Base-by-base conservation (phyloP, 768 basidiomycete genomes). In the Xerocomus brunneocitrinus region DNA sequence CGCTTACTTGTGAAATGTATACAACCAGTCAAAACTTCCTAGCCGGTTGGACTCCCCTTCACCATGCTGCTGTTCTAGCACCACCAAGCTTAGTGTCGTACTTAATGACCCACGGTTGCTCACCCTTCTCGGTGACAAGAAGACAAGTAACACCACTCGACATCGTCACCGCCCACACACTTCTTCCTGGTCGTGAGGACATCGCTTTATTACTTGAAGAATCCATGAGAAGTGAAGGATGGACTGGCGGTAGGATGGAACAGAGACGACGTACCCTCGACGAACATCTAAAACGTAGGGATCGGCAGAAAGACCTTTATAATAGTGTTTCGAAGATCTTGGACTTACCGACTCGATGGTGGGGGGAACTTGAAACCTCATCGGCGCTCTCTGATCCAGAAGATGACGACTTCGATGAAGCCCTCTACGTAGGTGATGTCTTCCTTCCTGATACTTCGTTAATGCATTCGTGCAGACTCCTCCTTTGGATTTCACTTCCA, bases 1-100 rank as follows among this genome's bases (percentile, higher is more conserved):
- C 39, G 40, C 51, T 57, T 31, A 22, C 38, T 41, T 4, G 27
- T 47, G 12, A 28, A 52, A 30, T 30, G n/a, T 30, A 24, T 51
- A 22, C 31, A 35, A 40, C 49, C 52, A 35, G 28, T 58, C 53
- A 56, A 39, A 39, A 4, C 42, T 44, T 56, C 43, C 53, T 61
- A 97, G 94, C 82, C 55, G 95, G 95, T 32, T 98, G 97, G 97
- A 93, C 91, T 9, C 85, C 95, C 3, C 76, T 99, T 12, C 95
- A 98, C 63, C 87, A 95, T 72, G 92, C 95, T 8, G 89, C 89
- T 8, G 72, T 98, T 48, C 74, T 91, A 35, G 84, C 91, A 12
- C 93, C 95, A 31, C 90, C 95, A 3, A 94, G 94, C 3, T 75
- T 98, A 22, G 81, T 98, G 22, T 92, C 94, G 0, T 87, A 92